These are phyloP conservation scores for Rhodamnia rubescens DNA, from an alignment of 345 rosid species.

Conservation along the genomic window DNA sequence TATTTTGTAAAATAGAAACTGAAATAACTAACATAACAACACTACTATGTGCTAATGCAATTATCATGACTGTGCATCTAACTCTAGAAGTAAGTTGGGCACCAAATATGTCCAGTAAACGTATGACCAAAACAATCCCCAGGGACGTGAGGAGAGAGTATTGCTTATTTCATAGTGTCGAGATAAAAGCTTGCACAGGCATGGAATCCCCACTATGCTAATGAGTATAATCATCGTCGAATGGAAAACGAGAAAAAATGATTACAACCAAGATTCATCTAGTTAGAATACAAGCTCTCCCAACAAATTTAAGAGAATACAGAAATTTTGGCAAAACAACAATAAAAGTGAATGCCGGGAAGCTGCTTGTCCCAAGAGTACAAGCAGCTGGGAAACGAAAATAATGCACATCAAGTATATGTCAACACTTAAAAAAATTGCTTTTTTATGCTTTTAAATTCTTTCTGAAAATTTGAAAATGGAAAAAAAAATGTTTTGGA, in stretches of 20 bases:
- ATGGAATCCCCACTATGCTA: not conserved
- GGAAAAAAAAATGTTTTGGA: not conserved
- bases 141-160: not conserved
- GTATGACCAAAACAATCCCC: not conserved
- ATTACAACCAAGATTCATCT: not conserved
- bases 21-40: not conserved
- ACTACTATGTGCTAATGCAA: not conserved
- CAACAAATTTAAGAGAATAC: not conserved
- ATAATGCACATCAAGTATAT: not conserved
- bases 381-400: not conserved
- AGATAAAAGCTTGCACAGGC: not conserved
- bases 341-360: not conserved
- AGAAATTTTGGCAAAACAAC: not conserved
- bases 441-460: not conserved
- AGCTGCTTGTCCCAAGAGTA: not conserved
- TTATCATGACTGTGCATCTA: not conserved
- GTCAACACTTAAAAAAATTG: not conserved
- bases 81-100: not conserved
- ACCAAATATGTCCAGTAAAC: not conserved
- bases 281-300: not conserved
- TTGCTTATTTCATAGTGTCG: not conserved
- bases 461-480: not conserved
- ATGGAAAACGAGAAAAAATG: not conserved
- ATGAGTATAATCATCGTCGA: not conserved
- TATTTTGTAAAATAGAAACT: not conserved